phyloP scores from a whole-genome alignment of 2,329 filamentous ascomycete genomes.

The Teratosphaeria nubilosa region DNA sequence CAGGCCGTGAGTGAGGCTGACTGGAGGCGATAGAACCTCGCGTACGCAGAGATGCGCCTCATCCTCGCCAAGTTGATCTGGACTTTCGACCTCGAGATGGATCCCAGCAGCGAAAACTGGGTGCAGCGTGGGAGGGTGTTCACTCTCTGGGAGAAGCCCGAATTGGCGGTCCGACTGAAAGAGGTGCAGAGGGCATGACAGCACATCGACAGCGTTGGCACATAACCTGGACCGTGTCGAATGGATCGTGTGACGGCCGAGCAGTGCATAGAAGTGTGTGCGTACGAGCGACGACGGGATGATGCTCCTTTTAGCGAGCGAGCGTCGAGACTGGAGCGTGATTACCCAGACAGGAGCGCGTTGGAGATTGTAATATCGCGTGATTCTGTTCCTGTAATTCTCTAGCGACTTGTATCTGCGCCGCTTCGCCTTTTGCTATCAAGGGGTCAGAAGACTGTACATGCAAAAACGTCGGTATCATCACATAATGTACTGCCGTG shows the following conservation, averaged over 20 bases:
- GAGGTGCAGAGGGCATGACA: conserved; percentile 3
- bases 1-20: background rate
- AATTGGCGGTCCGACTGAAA: conserved; percentile 13
- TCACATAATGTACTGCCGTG: background rate
- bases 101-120: conserved; percentile 14
- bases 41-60: conserved; percentile 28
- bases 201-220: background rate
- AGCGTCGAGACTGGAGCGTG: background rate
- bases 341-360: too few relatives aligned
- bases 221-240: background rate
- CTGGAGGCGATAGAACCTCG: conserved; percentile 19
- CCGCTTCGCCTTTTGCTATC: background rate
- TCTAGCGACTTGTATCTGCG: background rate
- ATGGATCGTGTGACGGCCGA: background rate
- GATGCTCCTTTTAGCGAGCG: background rate
- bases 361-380: background rate
- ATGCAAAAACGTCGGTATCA: background rate
- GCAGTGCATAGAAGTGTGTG: background rate
- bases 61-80: conserved; percentile 31
- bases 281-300: background rate
- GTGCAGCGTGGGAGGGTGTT: conserved; percentile 9
- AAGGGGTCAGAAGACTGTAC: background rate
- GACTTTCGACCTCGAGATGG: conserved; percentile 30
- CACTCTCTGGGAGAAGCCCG: conserved; percentile 18
- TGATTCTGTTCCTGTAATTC: background rate